phyloP scores from a whole-genome alignment of 495 filamentous ascomycete genomes.

The Extremus antarcticus region DNA sequence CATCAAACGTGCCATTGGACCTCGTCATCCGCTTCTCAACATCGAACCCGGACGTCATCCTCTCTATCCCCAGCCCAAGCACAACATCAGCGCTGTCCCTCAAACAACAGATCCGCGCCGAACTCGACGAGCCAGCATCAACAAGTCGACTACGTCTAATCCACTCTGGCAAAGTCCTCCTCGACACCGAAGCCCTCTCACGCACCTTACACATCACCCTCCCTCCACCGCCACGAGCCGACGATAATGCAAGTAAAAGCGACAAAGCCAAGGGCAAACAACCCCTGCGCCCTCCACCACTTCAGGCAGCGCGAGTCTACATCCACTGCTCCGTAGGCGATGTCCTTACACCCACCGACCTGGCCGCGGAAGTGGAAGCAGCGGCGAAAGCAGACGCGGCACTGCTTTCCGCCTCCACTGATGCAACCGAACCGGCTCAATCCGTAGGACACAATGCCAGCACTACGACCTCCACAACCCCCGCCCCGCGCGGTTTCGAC shows the following conservation, averaged over 20 bases:
- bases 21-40: slow-evolving; percentile 83
- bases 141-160: slow-evolving; percentile 72
- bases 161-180: slow-evolving; percentile 72
- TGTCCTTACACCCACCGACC: slow-evolving; percentile 53
- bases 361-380: slow-evolving; percentile 52
- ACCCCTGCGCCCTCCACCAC: slow-evolving; percentile 31
- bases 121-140: slow-evolving; percentile 51
- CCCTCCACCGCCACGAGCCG: slow-evolving; percentile 36
- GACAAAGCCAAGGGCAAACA: slow-evolving; percentile 47
- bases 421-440: neutral
- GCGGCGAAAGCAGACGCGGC: slow-evolving; percentile 32
- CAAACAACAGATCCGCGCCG: slow-evolving; percentile 67
- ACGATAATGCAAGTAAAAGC: slow-evolving; percentile 22
- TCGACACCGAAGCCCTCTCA: slow-evolving; percentile 54
- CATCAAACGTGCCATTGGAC: slow-evolving; percentile 33
- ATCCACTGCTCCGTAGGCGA: slow-evolving; percentile 84
- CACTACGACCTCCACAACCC: slow-evolving; percentile 36
- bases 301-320: slow-evolving; percentile 44
- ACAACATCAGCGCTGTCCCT: slow-evolving; percentile 62
- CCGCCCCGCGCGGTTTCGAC: slow-evolving; percentile 80
- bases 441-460: neutral
- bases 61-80: slow-evolving; percentile 57
- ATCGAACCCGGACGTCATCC: slow-evolving; percentile 68
- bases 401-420: slow-evolving; percentile 10
- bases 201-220: slow-evolving; percentile 50